These are phyloP conservation scores for Chaetomium strumarium DNA, from an alignment of 2,329 filamentous ascomycete species.

Conservation along the genomic window DNA sequence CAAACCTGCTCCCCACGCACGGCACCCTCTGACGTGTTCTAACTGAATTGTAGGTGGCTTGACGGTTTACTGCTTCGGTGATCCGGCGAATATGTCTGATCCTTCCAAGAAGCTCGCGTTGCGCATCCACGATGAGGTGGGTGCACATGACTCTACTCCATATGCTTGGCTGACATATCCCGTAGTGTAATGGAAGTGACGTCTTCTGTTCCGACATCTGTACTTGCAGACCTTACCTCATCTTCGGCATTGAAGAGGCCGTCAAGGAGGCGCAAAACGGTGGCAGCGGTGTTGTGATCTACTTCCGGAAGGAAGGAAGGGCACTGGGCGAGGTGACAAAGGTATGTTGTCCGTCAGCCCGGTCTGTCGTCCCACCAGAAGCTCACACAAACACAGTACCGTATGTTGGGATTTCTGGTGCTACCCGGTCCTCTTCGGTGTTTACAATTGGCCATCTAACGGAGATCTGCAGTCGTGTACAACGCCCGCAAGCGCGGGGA, in stretches of 20 bases:
- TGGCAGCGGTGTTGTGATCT: slow-evolving; percentile 91
- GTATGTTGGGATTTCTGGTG: slow-evolving; percentile 32
- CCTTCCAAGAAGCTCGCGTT: slow-evolving; percentile 74
- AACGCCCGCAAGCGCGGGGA: slow-evolving; percentile 75
- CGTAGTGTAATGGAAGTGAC: slow-evolving; percentile 84
- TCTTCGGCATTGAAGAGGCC: slow-evolving; percentile 94
- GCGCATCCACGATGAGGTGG: slow-evolving; percentile 66
- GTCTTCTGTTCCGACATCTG: slow-evolving; percentile 98
- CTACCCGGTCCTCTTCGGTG: slow-evolving; percentile 5
- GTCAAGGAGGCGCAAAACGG: slow-evolving; percentile 95
- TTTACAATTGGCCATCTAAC: slow-evolving; percentile 19
- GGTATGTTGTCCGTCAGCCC: slow-evolving; percentile 45
- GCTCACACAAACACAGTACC: slow-evolving; percentile 39
- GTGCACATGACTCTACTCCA: slow-evolving; percentile 10
- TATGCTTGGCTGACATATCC: slow-evolving; percentile 11
- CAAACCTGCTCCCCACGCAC: not conserved
- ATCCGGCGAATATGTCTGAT: slow-evolving; percentile 89
- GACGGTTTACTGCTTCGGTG: slow-evolving; percentile 95
- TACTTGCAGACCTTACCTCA: slow-evolving; percentile 90
- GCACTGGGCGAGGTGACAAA: slow-evolving; percentile 95
- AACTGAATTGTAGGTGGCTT: slow-evolving; percentile 55
- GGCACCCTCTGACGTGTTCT: slow-evolving; percentile 3
- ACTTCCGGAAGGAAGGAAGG: slow-evolving; percentile 95
- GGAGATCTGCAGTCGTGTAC: slow-evolving; percentile 51
- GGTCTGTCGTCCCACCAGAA: slow-evolving; percentile 15